Evolutionary conservation across 768 basidiomycete genomes (phyloP), one percentile per base, ranked within the genome.

Genomic region (Suillus subalutaceus): DNA sequence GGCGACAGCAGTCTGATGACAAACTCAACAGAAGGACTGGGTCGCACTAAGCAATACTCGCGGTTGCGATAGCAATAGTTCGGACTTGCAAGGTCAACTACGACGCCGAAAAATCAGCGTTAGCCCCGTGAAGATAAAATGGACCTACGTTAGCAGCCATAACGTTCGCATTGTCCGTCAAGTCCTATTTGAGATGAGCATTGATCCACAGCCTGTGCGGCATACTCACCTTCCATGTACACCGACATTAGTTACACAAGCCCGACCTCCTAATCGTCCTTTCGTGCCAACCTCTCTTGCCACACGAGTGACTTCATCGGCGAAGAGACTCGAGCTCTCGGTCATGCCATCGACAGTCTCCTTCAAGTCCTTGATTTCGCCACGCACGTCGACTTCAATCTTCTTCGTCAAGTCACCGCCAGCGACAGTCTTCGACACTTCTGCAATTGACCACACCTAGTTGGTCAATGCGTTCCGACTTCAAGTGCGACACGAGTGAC

Each of bases 231-330:
- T 95, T 95, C 97, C 97, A 99, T 0, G 94, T 97, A 59, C 97
- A 66, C 94, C 93, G 55, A 99, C 94, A 73, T 95, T 93, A 68
- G 90, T 91, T 44, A 99, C 97, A 63, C 90, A 85, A 1, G 96
- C 97, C 72, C 97, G 96, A 12, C 96, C 97, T 61, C 97, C 97
- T 72, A 99, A 83, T 70, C 90, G 86, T 41, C 97, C 97, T 75
- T 99, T 97, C 9, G 96, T 98, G 37, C 97, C 97, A 74, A 99
- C 97, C 79, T 99, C 96, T 69, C 94, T 86, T 4, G 96, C 97
- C 37, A 99, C 96, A 63, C 96, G 83, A 38, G 88, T 88, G 64
- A 88, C 88, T 78, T 94, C 92, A 71, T 91, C 91, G 0, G 93
- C 93, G 75, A 95, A 94, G 50, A 93, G 83, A 71, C 90, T 92